Evolutionary conservation across 768 basidiomycete genomes (phyloP).

Genomic region (Russula foetens): DNA sequence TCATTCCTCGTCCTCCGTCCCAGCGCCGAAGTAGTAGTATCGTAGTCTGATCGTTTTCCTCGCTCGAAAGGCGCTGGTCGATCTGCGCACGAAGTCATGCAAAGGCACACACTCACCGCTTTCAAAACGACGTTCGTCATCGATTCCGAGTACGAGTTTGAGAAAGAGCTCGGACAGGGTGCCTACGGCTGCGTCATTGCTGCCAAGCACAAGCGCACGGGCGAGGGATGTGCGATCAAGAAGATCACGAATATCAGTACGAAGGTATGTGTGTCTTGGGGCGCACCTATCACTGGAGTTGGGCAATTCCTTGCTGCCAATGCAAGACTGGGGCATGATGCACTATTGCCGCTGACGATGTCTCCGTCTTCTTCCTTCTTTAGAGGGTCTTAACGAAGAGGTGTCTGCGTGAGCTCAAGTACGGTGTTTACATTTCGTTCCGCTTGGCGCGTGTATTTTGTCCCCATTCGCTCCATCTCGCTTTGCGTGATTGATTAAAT

Average conservation of each 20-base stretch:
- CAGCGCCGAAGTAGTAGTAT: too few relatives aligned
- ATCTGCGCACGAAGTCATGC: too few relatives aligned
- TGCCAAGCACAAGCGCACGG: constrained; percentile 73
- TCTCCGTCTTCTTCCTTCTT: not conserved
- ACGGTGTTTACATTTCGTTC: constrained; percentile 19
- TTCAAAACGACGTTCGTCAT: constrained; percentile 84
- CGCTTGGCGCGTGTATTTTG: too few relatives aligned
- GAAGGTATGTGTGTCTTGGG: constrained; percentile 43
- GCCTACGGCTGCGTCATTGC: constrained; percentile 91
- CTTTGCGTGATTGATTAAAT: not conserved
- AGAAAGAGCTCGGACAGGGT: constrained; percentile 95
- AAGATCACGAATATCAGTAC: constrained; percentile 94
- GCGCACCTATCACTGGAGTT: too few relatives aligned
- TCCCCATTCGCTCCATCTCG: not conserved
- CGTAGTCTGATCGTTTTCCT: too few relatives aligned
- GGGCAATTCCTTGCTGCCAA: too few relatives aligned
- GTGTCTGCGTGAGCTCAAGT: constrained; percentile 86
- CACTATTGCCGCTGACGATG: too few relatives aligned
- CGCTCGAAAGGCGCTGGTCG: too few relatives aligned
- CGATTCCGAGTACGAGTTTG: constrained; percentile 84
- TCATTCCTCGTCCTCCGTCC: too few relatives aligned
- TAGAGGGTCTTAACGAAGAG: constrained; percentile 94
- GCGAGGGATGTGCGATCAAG: constrained; percentile 91
- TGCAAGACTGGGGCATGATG: too few relatives aligned
- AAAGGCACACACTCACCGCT: constrained; percentile 71